phyloP scores from a whole-genome alignment of 805 yeast genomes.

The Ogataea parapolymorpha region DNA sequence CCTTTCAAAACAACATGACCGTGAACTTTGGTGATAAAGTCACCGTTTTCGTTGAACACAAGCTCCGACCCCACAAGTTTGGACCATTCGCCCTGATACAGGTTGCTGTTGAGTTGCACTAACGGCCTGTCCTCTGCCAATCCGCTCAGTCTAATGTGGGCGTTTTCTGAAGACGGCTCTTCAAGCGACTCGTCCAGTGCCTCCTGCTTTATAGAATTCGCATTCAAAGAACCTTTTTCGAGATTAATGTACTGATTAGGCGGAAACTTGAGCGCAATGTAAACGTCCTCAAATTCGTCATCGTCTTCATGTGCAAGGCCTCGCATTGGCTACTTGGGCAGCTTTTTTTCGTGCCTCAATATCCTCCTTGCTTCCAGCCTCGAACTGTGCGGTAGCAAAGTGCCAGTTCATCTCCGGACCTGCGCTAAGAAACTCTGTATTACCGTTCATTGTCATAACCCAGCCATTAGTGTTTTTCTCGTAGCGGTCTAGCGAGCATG shows the following conservation, averaged over 20 bases:
- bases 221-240: slow-evolving; percentile 10
- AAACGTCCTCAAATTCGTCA: slow-evolving; percentile 45
- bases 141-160: slow-evolving; percentile 48
- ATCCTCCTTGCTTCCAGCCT: slow-evolving; percentile 90
- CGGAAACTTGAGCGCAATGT: slow-evolving; percentile 53
- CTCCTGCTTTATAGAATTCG: slow-evolving; percentile 21
- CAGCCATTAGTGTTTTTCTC: slow-evolving; percentile 42
- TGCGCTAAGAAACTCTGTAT: slow-evolving; percentile 59
- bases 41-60: slow-evolving; percentile 36
- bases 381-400: slow-evolving; percentile 58
- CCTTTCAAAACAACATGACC: slow-evolving; percentile 30
- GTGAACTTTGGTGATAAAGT: slow-evolving; percentile 30
- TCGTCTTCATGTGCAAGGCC: slow-evolving; percentile 21
- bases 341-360: slow-evolving; percentile 49
- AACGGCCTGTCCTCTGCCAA: slow-evolving; percentile 53
- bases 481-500: slow-evolving; percentile 78
- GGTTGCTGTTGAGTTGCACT: slow-evolving; percentile 51
- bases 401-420: slow-evolving; percentile 97
- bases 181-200: slow-evolving; percentile 11
- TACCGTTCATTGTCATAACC: slow-evolving; percentile 67
- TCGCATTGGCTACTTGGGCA: slow-evolving; percentile 27
- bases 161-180: slow-evolving; percentile 1
- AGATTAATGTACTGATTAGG: slow-evolving; percentile 28
- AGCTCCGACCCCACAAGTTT: slow-evolving; percentile 72
- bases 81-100: slow-evolving; percentile 76